Base-by-base conservation (phyloP, 2,329 filamentous ascomycete genomes). In the Aureobasidium sp. region DNA sequence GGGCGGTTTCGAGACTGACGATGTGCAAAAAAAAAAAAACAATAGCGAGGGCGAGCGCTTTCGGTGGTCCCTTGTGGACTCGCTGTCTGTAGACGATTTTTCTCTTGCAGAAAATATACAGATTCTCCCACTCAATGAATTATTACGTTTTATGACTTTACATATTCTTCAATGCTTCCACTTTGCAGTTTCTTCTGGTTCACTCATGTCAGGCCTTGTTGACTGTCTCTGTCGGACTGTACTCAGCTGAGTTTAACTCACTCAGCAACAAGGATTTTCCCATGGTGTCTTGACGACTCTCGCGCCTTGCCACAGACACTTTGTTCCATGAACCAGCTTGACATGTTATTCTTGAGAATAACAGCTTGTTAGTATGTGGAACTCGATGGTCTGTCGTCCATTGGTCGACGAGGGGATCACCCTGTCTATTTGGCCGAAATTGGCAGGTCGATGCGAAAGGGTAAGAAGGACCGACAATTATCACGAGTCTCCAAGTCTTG, bases 41-140 rank as follows among this genome's bases (percentile, higher is more conserved):
- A 53, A 38, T 38, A 53, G 51, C 34, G 25, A 53, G 40, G 51
- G 51, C 51, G 51, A 53, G 51, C 25, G 50, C 21, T 32, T 39
- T 44, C 14, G 51, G 40, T 39, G 25, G 40, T 47, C 25, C 40
- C 6, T 27, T 53, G 16, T 40, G 51, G 51, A 47, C 51, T 53
- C 51, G 41, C 51, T 53, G 41, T 53, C 51, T 53, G 51, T 53
- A 53, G 39, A 53, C 22, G 37, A 22, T 27, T 40, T 39, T 44
- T 42, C 19, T 19, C 34, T 39, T 24, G 22, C 22, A 42, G n/a
- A 32, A 24, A 27, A 49, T n/a, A 10, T 27, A 38, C 51, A 55
- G 53, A 55, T 38, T 48, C 42, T 40, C 53, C 42, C 53, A 49
- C 53, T 41, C 38, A 52, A 51, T 40, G 35, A 12, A 51, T 41